These are phyloP conservation scores for Phaeodactylum tricornutum DNA, from an alignment of 108 stramenopile genomes.

Conservation along the genomic window DNA sequence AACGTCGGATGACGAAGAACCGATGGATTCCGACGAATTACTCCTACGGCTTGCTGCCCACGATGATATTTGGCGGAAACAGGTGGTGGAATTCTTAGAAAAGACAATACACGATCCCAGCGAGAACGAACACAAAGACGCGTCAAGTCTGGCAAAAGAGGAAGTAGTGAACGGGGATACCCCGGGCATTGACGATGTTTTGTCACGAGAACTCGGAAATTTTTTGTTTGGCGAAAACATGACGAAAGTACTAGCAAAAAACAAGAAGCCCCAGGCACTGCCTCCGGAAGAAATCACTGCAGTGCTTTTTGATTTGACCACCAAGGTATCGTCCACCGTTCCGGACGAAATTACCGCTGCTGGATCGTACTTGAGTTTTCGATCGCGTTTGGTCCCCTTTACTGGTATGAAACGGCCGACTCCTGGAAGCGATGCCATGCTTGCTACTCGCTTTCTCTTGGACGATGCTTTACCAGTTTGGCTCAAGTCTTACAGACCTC, in stretches of 20 bases:
- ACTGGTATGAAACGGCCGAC: conserved; percentile 6
- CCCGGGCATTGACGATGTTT: conserved; percentile 1
- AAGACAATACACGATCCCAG: conserved; percentile 3
- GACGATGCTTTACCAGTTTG: conserved; percentile 58
- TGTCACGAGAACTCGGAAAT: conserved; percentile 33
- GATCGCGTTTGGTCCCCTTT: conserved; percentile 12
- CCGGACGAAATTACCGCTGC: conserved; percentile 37
- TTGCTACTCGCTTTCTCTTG: conserved; percentile 62
- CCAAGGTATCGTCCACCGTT: conserved; percentile 30
- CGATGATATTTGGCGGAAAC: conserved; percentile 62
- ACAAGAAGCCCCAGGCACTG: conserved; percentile 50
- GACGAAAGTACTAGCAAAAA: conserved; percentile 39
- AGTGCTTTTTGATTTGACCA: conserved; percentile 68
- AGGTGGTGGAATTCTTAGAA: conserved; percentile 45
- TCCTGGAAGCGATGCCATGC: conserved; percentile 19
- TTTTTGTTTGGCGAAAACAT: conserved; percentile 71
- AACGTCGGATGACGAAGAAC: conserved; percentile 1
- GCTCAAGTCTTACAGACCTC: conserved; percentile 68
- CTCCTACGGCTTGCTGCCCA: conserved; percentile 67
- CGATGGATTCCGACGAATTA: conserved; percentile 31
- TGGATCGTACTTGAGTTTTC: conserved; percentile 4
- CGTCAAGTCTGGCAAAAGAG: background rate
- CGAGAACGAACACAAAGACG: conserved; percentile 6
- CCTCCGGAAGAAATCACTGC: conserved; percentile 71
- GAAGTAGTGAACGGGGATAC: conserved; percentile 1